Evolutionary conservation across 2,329 filamentous ascomycete genomes (phyloP).

Genomic region (Colletotrichum limetticola): DNA sequence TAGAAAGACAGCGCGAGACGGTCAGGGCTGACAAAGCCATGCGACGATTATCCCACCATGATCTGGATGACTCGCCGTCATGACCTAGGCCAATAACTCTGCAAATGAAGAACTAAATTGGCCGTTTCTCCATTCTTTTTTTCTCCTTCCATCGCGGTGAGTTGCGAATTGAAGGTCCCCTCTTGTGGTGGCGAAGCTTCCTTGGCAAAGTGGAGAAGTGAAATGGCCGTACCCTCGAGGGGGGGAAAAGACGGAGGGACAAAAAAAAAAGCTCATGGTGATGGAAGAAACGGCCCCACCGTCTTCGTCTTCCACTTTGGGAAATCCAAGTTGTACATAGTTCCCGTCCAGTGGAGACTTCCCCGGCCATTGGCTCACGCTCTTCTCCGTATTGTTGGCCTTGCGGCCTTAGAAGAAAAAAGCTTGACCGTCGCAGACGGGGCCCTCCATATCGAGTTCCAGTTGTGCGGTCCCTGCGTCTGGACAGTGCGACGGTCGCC

Average conservation of each 20-base stretch:
- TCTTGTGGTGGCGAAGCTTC: constrained; percentile 33
- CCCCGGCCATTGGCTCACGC: constrained; percentile 4
- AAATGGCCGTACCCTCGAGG: background rate
- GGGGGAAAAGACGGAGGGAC: background rate
- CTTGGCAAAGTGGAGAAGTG: constrained; percentile 24
- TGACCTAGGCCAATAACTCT: background rate
- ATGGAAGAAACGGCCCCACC: background rate
- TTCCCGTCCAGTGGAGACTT: constrained; percentile 13
- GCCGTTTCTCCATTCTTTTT: background rate
- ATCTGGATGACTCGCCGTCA: constrained; percentile 11
- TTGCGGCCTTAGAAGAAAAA: background rate
- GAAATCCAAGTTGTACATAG: background rate
- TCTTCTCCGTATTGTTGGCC: background rate
- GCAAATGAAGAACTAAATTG: constrained; percentile 6
- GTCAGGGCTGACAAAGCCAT: background rate
- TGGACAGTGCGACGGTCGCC: background rate
- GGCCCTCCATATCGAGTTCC: background rate
- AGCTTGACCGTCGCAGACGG: constrained; percentile 6
- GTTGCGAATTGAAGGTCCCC: background rate
- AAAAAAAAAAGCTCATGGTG: background rate
- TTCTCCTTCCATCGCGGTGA: background rate
- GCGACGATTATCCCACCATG: background rate
- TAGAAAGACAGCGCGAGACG: background rate
- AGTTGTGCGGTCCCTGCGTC: background rate
- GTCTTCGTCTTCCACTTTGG: constrained; percentile 6